A percentile compares a stretch with the other conserved stretches of the same genome.
These are phyloP conservation scores for Mortierella alpina DNA, from an alignment of 192 early-diverging fungal species.

Conservation along the genomic window DNA sequence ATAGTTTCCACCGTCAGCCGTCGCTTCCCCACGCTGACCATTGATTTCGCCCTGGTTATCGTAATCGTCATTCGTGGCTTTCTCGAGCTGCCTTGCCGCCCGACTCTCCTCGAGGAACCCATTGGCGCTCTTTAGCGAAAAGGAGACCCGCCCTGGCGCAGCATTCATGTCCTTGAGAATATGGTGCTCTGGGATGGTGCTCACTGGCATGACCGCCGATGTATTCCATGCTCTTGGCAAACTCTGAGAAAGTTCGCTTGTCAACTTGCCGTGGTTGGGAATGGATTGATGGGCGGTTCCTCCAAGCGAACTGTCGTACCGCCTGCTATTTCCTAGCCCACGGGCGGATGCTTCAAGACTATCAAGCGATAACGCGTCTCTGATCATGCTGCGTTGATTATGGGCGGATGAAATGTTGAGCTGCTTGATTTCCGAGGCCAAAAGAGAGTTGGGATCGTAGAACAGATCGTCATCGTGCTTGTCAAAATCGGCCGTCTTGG, in stretches of 20 bases:
- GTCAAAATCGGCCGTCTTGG: slow-evolving; percentile 44
- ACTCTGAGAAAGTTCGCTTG: slow-evolving; percentile 50
- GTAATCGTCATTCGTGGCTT: slow-evolving; percentile 12
- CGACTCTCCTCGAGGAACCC: slow-evolving; percentile 40
- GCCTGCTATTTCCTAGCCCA: not conserved
- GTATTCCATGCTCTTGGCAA: slow-evolving; percentile 44
- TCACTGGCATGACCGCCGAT: slow-evolving; percentile 4
- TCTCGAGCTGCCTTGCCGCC: slow-evolving; percentile 21
- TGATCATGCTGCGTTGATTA: slow-evolving; percentile 5
- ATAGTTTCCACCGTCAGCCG: slow-evolving; percentile 19
- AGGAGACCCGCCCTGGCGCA: slow-evolving; percentile 26
- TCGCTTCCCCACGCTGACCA: slow-evolving; percentile 7
- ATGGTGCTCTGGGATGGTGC: slow-evolving; percentile 28
- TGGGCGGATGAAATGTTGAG: slow-evolving; percentile 19
- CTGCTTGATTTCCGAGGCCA: slow-evolving; percentile 32
- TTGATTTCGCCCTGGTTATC: slow-evolving; percentile 17
- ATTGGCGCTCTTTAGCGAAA: slow-evolving; percentile 45
- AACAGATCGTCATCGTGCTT: slow-evolving; percentile 57
- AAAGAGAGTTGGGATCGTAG: slow-evolving; percentile 27
- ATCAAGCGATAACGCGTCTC: slow-evolving; percentile 25
- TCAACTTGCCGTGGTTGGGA: slow-evolving; percentile 21
- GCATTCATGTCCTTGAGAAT: slow-evolving; percentile 14
- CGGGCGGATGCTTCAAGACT: slow-evolving; percentile 20
- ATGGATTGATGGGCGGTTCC: slow-evolving; percentile 20
- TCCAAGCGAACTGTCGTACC: slow-evolving; percentile 33